These are phyloP conservation scores for Penicillium sp. DNA, from an alignment of 2,329 filamentous ascomycete genomes.

Conservation along the genomic window DNA sequence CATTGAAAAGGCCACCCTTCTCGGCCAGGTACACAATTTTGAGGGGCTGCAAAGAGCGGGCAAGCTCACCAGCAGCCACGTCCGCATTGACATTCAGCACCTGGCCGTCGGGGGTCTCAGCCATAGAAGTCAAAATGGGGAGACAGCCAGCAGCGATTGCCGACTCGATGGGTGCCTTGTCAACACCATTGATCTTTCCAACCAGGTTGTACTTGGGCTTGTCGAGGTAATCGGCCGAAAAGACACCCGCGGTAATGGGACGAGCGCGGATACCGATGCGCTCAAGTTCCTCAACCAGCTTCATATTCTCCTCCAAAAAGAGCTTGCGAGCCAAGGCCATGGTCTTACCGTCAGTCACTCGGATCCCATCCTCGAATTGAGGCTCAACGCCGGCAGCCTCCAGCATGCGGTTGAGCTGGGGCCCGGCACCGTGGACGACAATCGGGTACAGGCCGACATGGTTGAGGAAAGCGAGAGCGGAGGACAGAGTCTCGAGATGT, in stretches of 20 bases:
- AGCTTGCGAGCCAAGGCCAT: constrained; percentile 84
- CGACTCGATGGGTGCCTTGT: constrained; percentile 83
- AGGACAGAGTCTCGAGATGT: constrained; percentile 85
- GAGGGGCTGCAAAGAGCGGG: constrained; percentile 79
- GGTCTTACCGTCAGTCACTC: constrained; percentile 93
- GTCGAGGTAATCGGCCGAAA: constrained; percentile 90
- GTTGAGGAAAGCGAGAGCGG: constrained; percentile 84
- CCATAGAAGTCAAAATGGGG: constrained; percentile 93
- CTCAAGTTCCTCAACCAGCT: constrained; percentile 84
- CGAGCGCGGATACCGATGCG: constrained; percentile 83
- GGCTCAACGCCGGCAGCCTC: constrained; percentile 90
- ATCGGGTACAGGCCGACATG: constrained; percentile 93
- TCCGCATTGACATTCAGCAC: constrained; percentile 97
- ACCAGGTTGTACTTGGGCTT: constrained; percentile 95
- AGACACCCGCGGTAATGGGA: constrained; percentile 83
- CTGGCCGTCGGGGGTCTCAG: constrained; percentile 84
- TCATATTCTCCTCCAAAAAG: constrained; percentile 93
- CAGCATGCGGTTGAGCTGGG: constrained; percentile 88
- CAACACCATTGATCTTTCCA: constrained; percentile 89
- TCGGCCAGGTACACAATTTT: constrained; percentile 99
- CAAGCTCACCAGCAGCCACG: constrained; percentile 89
- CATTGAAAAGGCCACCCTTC: constrained; percentile 93
- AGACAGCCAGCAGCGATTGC: constrained; percentile 88
- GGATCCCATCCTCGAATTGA: constrained; percentile 92
- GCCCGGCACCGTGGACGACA: constrained; percentile 91